phyloP scores from a whole-genome alignment of 2,329 filamentous ascomycete genomes.

The Ceratocystis alfenasii region DNA sequence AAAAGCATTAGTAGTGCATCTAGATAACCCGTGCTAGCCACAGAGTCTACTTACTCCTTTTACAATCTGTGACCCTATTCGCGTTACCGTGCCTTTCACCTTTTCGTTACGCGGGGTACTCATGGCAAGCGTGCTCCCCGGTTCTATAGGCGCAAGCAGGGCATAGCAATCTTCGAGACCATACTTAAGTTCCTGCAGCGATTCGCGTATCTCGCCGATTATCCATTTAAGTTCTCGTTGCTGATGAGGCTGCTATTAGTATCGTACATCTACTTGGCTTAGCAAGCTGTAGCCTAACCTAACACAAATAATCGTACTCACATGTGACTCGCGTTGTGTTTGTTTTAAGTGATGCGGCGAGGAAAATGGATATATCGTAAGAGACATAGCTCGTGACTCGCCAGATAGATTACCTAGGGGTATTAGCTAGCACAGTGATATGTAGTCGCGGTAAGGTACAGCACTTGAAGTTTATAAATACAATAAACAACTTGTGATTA shows the following conservation, averaged over 20 bases:
- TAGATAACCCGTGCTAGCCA: background rate
- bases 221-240: slow-evolving; percentile 45
- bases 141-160: slow-evolving; percentile 71
- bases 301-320: slow-evolving; percentile 28
- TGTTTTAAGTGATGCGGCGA: slow-evolving; percentile 39
- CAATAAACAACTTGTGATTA: background rate
- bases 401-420: background rate
- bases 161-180: slow-evolving; percentile 82
- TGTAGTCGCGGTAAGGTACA: no score
- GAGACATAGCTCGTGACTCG: slow-evolving; percentile 36
- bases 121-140: slow-evolving; percentile 78
- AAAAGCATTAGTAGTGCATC: slow-evolving; percentile 13
- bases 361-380: slow-evolving; percentile 47
- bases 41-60: slow-evolving; percentile 56
- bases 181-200: slow-evolving; percentile 41
- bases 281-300: background rate
- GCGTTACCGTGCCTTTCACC: slow-evolving; percentile 84
- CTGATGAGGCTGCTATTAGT: slow-evolving; percentile 28
- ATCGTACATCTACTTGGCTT: background rate
- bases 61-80: slow-evolving; percentile 79
- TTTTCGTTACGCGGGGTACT: slow-evolving; percentile 77
- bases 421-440: background rate
- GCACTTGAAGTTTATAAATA: background rate
- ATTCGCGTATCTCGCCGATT: slow-evolving; percentile 37
- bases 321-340: slow-evolving; percentile 40